Evolutionary conservation across 805 yeast genomes (phyloP).

Genomic region (Kockiozyma suomiensis): DNA sequence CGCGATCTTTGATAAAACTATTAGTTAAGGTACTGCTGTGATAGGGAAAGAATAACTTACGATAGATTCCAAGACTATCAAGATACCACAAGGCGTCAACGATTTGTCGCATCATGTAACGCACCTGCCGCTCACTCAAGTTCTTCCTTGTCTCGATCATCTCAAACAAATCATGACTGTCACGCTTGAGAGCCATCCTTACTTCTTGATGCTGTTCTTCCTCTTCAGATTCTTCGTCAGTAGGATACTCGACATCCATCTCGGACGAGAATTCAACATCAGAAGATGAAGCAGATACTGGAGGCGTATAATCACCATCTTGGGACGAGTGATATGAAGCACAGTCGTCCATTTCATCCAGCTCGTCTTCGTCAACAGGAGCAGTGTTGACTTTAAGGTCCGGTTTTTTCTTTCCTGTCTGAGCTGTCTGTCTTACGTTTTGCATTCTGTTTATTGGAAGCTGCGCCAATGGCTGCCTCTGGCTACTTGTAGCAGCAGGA

Average conservation of each 20-base stretch:
- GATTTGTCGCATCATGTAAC: conserved; percentile 33
- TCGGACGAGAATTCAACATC: conserved; percentile 12
- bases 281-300: conserved; percentile 11
- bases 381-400: background rate
- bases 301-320: conserved; percentile 23
- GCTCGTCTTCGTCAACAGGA: background rate
- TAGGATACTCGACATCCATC: conserved; percentile 12
- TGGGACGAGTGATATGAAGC: conserved; percentile 25
- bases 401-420: background rate
- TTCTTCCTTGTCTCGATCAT: conserved; percentile 29
- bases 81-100: conserved; percentile 32
- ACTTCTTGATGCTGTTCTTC: conserved; percentile 21
- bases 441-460: conserved; percentile 1
- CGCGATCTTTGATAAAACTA: no score
- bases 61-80: conserved; percentile 22
- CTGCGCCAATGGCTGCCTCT: conserved; percentile 14
- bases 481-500: background rate
- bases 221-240: conserved; percentile 1
- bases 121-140: conserved; percentile 29
- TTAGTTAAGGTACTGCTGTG: no score
- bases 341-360: conserved; percentile 13
- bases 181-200: conserved; percentile 46
- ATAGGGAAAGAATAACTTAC: no score
- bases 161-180: conserved; percentile 75
- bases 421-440: background rate